Evolutionary conservation across 305 asterid genomes (phyloP).

Genomic region (Fraxinus nigra): DNA sequence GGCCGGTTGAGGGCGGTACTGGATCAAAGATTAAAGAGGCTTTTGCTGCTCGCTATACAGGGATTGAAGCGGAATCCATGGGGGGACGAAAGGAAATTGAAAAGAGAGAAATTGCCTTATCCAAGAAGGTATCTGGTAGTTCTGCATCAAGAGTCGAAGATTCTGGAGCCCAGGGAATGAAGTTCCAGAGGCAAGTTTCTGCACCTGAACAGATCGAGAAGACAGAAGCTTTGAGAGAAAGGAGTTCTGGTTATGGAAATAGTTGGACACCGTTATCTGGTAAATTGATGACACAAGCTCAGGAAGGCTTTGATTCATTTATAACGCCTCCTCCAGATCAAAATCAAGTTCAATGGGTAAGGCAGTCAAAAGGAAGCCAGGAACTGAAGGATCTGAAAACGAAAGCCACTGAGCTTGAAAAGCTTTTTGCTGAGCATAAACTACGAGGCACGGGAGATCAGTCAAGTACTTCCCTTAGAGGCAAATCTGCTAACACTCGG

Average conservation of each 20-base stretch:
- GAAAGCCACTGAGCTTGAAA: slow-evolving; percentile 87
- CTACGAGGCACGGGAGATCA: slow-evolving; percentile 65
- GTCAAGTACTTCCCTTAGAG: slow-evolving; percentile 45
- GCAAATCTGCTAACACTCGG: slow-evolving; percentile 42
- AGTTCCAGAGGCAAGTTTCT: slow-evolving; percentile 38
- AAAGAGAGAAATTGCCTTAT: slow-evolving; percentile 32
- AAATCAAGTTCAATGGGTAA: slow-evolving; percentile 52
- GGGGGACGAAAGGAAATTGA: slow-evolving; percentile 37
- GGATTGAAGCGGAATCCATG: slow-evolving; percentile 38
- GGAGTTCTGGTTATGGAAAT: slow-evolving; percentile 25
- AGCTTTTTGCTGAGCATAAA: slow-evolving; percentile 77
- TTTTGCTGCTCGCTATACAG: slow-evolving; percentile 43
- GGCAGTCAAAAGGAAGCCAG: slow-evolving; percentile 74
- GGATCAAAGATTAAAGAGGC: slow-evolving; percentile 54
- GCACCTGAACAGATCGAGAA: slow-evolving; percentile 46
- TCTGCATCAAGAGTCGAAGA: slow-evolving; percentile 44
- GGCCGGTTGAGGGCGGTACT: slow-evolving; percentile 42
- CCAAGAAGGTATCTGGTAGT: slow-evolving; percentile 36
- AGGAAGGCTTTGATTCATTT: slow-evolving; percentile 46
- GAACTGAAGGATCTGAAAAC: slow-evolving; percentile 71
- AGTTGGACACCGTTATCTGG: slow-evolving; percentile 32
- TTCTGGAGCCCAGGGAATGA: slow-evolving; percentile 48
- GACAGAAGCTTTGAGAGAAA: slow-evolving; percentile 38
- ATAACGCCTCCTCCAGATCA: slow-evolving; percentile 41
- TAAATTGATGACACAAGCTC: slow-evolving; percentile 42